Evolutionary conservation across 2,329 filamentous ascomycete genomes (phyloP), one percentile per base, ranked within the genome.

Genomic region (Monilinia vaccinii-corymbosi): DNA sequence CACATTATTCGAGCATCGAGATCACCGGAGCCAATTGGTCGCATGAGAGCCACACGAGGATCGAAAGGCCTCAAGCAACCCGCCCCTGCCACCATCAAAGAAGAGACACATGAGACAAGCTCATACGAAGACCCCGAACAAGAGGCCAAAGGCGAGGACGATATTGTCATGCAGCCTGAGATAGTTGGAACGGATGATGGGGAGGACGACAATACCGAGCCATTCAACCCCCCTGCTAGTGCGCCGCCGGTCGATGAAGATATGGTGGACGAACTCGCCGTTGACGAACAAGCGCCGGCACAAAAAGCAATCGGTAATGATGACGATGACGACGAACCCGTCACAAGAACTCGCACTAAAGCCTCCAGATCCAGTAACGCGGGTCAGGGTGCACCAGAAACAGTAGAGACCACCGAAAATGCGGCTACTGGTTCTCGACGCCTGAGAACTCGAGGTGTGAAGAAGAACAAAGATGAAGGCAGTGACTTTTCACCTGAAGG

Each of bases 11-110:
- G 79, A 44, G 74, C 74, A 21, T 81, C 81, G 32, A 75, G 75
- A 58, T 85, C 81, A 65, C 83, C 83, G 0, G 83, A 86, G 63
- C 69, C 77, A 3, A 69, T 75, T 21, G 68, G 72, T 16, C 76
- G 67, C 52, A 13, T 28, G n/a, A 65, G 69, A 62, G 48, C 63
- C 3, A 67, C 60, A 31, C 63, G 70, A 62, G 71, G 67, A n/a
- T 34, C 62, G n/a, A 73, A 72, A 56, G 67, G 68, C 4, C 40
- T 69, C 0, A 72, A 71, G 58, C 62, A 65, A 61, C 67, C 68
- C 34, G 66, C 36, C 11, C 31, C 68, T 40, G 65, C 68, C 46
- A 70, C 68, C 8, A 72, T 72, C 25, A 70, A 69, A 56, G 71
- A 73, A 62, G 71, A 72, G 49, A 48, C 65, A n/a, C 64, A 72